Evolutionary conservation across 2,329 filamentous ascomycete genomes (phyloP).

Genomic region (Pseudopithomyces maydicus): DNA sequence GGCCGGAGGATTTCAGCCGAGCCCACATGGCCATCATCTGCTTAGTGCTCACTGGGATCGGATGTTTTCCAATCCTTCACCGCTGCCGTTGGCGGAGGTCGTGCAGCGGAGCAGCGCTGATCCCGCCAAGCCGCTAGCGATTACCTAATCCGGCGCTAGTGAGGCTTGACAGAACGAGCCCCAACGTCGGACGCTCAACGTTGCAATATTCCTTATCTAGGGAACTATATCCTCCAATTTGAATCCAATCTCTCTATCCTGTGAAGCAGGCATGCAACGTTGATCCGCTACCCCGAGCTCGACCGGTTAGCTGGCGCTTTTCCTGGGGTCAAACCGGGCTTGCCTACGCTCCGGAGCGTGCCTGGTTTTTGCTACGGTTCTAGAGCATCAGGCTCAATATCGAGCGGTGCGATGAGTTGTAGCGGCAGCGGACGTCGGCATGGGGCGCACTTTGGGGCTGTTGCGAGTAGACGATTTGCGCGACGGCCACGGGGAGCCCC

Average conservation of each 20-base stretch:
- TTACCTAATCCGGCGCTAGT: background rate
- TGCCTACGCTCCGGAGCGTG: background rate
- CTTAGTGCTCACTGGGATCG: background rate
- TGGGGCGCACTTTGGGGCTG: background rate
- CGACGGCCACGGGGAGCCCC: background rate
- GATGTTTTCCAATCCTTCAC: background rate
- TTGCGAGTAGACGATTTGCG: conserved; percentile 2
- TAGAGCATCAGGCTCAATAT: conserved; percentile 2
- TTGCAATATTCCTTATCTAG: conserved; percentile 5
- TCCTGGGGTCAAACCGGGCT: background rate
- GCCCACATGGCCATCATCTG: background rate
- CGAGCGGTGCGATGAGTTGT: background rate
- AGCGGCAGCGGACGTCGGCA: background rate
- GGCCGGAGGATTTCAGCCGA: conserved; percentile 3
- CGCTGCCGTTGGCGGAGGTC: background rate
- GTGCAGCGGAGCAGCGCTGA: background rate
- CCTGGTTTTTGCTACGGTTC: background rate
- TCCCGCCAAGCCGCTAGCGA: background rate
- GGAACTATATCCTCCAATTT: conserved; percentile 1
- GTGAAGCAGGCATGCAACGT: background rate
- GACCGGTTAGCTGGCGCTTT: background rate
- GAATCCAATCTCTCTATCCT: background rate
- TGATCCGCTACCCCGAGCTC: conserved; percentile 6
- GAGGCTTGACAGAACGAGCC: background rate
- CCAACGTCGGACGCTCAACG: background rate